phyloP scores from a whole-genome alignment of 306 rosid genomes.

The Cicer bijugum region DNA sequence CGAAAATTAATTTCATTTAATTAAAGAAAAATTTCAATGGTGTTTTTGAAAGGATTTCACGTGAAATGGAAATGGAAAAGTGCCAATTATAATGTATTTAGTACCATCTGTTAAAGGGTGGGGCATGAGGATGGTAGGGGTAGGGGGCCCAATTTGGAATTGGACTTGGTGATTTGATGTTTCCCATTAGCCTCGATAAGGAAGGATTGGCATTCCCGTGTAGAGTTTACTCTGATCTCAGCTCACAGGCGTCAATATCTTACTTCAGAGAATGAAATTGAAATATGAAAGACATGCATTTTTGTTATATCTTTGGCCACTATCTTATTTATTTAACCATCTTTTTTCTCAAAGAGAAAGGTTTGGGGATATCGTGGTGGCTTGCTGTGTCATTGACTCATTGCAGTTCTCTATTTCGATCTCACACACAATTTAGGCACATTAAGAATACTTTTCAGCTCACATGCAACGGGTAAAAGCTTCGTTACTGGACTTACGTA shows the following conservation, averaged over 20 bases:
- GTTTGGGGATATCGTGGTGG: slow-evolving; percentile 35
- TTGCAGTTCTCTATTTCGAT: background rate
- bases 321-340: background rate
- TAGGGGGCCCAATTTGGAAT: slow-evolving; percentile 44
- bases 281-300: slow-evolving; percentile 36
- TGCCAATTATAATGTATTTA: slow-evolving; percentile 50
- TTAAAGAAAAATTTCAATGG: background rate
- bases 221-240: slow-evolving; percentile 20
- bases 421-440: slow-evolving; percentile 1
- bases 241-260: slow-evolving; percentile 8
- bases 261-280: slow-evolving; percentile 23
- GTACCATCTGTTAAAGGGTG: slow-evolving; percentile 53
- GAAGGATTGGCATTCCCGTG: slow-evolving; percentile 37
- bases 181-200: slow-evolving; percentile 44
- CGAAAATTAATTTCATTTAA: too few species aligned
- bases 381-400: slow-evolving; percentile 3
- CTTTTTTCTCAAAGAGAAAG: slow-evolving; percentile 37
- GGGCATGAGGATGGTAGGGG: slow-evolving; percentile 48
- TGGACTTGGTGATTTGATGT: slow-evolving; percentile 58
- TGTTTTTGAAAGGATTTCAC: slow-evolving; percentile 21
- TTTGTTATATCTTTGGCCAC: background rate
- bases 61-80: slow-evolving; percentile 49
- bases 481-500: background rate
- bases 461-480: slow-evolving; percentile 3
- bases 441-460: background rate